Evolutionary conservation across 306 rosid genomes (phyloP), one percentile per base, ranked within the genome.

Genomic region (Psophocarpus tetragonolobus): DNA sequence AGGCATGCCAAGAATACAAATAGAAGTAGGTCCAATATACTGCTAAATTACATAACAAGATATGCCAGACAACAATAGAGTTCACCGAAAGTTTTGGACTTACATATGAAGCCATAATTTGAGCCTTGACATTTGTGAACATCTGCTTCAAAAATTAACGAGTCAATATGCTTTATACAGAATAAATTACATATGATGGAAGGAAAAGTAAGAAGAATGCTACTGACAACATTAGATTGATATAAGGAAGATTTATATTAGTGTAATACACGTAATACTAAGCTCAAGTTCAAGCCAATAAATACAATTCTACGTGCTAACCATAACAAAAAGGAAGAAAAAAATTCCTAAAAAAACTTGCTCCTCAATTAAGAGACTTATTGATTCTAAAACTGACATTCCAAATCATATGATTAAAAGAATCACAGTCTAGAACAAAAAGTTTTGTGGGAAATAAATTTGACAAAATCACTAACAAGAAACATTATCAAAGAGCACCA

Each of bases 81-180:
- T 69, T 20, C 1, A 6, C 8, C 54, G 24, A 74, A n/a, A 73
- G 81, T 39, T 61, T 15, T 56, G 26, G 47, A 85, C 86, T 82
- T 82, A 85, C 89, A 71, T 79, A 60, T 35, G 86, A 75, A 65
- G 84, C 80, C 73, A 82, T 71, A 65, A 85, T 85, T 76, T 82
- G 86, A 48, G 84, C 80, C 83, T 85, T 85, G 61, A 72, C 56
- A 72, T 75, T 85, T 67, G 77, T 35, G 75, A 75, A 85, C 84
- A 82, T 58, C 89, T 85, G 86, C 82, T 72, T 42, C 61, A 35
- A 64, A 77, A 17, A 74, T 41, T 26, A 51, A 32, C 68, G 68
- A 51, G 73, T 78, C 64, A 69, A 41, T 38, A 30, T 48, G 62
- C 60, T 13, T 58, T 50, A 54, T 33, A 33, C 8, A 1, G 21